phyloP scores from a whole-genome alignment of 768 basidiomycete species.

The Xanthoconium purpureum region DNA sequence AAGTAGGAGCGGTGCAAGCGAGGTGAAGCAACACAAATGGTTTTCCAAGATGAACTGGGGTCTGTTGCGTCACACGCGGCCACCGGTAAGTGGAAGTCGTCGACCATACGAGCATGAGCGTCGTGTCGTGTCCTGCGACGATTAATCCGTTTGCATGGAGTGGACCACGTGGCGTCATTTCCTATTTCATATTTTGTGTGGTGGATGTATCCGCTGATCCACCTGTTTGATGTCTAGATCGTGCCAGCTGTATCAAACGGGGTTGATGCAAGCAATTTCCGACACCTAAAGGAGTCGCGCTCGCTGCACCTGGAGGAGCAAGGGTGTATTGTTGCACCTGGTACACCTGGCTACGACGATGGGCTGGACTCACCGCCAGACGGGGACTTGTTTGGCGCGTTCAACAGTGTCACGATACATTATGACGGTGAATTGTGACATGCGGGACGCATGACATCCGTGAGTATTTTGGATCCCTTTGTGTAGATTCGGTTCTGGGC shows the following conservation, averaged over 20 bases:
- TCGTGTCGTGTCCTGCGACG: background rate
- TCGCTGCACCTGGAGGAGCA: constrained; percentile 86
- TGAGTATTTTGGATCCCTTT: constrained; percentile 1
- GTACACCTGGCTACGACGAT: constrained; percentile 43
- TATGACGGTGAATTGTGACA: constrained; percentile 66
- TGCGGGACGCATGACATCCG: background rate
- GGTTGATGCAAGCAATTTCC: constrained; percentile 84
- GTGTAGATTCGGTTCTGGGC: constrained; percentile 6
- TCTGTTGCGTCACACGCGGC: constrained; percentile 83
- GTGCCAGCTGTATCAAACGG: constrained; percentile 73
- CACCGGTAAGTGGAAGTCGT: constrained; percentile 64
- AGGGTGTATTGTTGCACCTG: constrained; percentile 34
- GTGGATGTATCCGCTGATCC: constrained; percentile 27
- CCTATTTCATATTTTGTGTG: constrained; percentile 6
- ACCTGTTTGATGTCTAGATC: constrained; percentile 52
- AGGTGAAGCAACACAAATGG: constrained; percentile 99
- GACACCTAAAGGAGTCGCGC: constrained; percentile 84
- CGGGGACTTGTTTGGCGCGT: constrained; percentile 78
- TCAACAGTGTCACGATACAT: constrained; percentile 86
- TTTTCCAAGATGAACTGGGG: constrained; percentile 97
- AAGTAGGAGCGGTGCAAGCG: constrained; percentile 91
- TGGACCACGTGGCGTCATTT: constrained; percentile 12
- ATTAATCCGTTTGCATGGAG: background rate
- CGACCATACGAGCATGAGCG: background rate
- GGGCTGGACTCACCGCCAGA: constrained; percentile 44